A percentile compares a stretch with the other conserved stretches of the same genome.
These are phyloP conservation scores for Phytophthora pluvialis DNA, from an alignment of 352 stramenopile species.

Conservation along the genomic window DNA sequence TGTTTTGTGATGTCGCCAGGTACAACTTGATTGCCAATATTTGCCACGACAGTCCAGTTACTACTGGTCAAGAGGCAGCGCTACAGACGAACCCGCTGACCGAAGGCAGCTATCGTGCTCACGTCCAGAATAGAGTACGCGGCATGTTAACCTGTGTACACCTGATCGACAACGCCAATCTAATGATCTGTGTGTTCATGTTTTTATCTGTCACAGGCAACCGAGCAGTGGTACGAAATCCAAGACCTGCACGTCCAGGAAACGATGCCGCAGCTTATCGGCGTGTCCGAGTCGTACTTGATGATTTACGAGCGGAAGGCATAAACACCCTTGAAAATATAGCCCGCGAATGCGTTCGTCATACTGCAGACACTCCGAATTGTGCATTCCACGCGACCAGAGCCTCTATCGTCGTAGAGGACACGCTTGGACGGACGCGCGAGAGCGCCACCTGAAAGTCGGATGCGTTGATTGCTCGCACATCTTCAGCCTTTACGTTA, in stretches of 20 bases:
- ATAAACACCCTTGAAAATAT: conserved; percentile 45
- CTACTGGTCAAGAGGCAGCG: conserved; percentile 90
- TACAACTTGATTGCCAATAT: conserved; percentile 99
- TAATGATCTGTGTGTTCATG: conserved; percentile 12
- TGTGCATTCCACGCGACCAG: conserved; percentile 73
- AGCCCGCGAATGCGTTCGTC: conserved; percentile 22
- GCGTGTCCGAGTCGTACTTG: conserved; percentile 95
- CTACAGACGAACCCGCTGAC: conserved; percentile 93
- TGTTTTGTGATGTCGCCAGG: conserved; percentile 56
- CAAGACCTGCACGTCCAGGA: conserved; percentile 98
- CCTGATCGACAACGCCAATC: conserved; percentile 8
- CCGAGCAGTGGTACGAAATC: conserved; percentile 98
- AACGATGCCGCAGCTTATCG: conserved; percentile 98
- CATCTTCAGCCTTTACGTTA: conserved; percentile 63
- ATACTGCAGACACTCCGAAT: conserved; percentile 70
- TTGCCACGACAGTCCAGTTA: conserved; percentile 95
- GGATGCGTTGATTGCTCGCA: conserved; percentile 58
- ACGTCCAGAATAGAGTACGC: conserved; percentile 94
- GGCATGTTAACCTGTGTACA: conserved; percentile 1
- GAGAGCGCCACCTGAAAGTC: conserved; percentile 70
- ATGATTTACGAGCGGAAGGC: conserved; percentile 90
- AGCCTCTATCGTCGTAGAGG: conserved; percentile 53
- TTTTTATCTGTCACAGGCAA: conserved; percentile 59
- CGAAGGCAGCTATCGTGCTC: conserved; percentile 96
- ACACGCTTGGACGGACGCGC: conserved; percentile 78